Evolutionary conservation across 805 yeast species (phyloP), one percentile per base, ranked within the genome.

Genomic region (Metschnikowia orientalis): DNA sequence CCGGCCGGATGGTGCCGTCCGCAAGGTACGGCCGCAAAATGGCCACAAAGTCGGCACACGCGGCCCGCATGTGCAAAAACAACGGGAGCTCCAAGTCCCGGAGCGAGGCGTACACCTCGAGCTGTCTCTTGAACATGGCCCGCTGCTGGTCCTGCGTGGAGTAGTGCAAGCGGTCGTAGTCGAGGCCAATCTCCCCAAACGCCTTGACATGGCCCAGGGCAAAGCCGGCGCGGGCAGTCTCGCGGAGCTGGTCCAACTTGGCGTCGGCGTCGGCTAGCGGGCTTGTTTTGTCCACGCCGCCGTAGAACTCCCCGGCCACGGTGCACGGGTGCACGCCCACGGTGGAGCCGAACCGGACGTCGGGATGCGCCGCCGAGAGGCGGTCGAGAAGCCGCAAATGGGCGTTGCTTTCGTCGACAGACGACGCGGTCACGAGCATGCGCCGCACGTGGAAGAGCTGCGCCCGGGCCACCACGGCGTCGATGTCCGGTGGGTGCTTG

Each of bases 311-410:
- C 25, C 45, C 44, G 8, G 69, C 66, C 0, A 88, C 95, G 11
- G 81, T 67, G 57, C 98, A 90, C 0, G 99, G 99, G 61, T 92
- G 99, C 2, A 90, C 94, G 8, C 99, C 98, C 2, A 79, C 89
- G 0, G 98, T 92, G 15, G 83, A 75, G 40, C 62, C 72, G 42
- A 57, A 59, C 8, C 18, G 15, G 11, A 29, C 23, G 26, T 15
- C n/a, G 15, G 8, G 5, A 15, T 29, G 21, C 4, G 21, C 32
- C 18, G 29, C 10, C 4, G 37, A 32, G 19, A 29, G 24, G 15
- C 32, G 32, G 7, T 49, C 51, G 23, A 83, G 78, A 18, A 89
- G 50, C 10, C 67, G 70, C 11, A 84, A 55, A 6, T 88, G 82
- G n/a, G 66, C 61, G 21, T 54, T 48, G 13, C 89, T 77, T 47